Base-by-base conservation (phyloP, 139 green algal genomes). In the Nannochloris sp. region DNA sequence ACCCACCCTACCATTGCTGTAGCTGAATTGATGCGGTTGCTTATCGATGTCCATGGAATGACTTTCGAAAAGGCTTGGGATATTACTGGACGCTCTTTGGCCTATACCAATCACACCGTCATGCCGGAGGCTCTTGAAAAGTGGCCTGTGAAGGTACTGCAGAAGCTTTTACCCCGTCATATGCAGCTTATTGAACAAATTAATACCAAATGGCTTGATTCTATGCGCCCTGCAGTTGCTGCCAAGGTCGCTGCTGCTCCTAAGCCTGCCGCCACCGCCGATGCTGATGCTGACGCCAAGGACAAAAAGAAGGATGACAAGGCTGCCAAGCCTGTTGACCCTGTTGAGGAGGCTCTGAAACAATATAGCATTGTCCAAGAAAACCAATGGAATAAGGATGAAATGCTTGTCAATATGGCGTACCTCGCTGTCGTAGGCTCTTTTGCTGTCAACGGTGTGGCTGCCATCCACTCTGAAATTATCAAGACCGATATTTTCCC, bases 51-150 rank as follows among this genome's bases (percentile, higher is more conserved):
- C 57, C 81, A 99, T 73, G 86, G 84, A 29, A 81, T 99, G 54
- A 45, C 70, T 34, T 99, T 82, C 79, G 85, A 95, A 46, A 32
- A 79, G 1, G 94, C 90, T 14, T 97, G 89, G 90, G 70, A 33
- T 56, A 89, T 98, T 74, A 93, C 85, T 38, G 85, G 71, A 61
- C 86, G 89, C 79, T 86, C 67, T 36, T 67, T 95, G 34, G 90
- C 89, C 59, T 98, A 96, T 89, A 99, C 94, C 70, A 99, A 99
- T 83, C 94, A 99, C 85, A 99, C 94, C 30, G 85, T 96, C 32
- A 90, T 99, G 85, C 93, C 94, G 30, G 94, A 98, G 83, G 94
- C 94, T 13, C 81, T 99, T 54, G 94, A 99, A 90, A 97, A 96
- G 78, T 99, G 94, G 94, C 88, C 89, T 4, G 84, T 97, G 48